phyloP scores from a whole-genome alignment of 768 basidiomycete species.

The Leccinum longicurvipes region DNA sequence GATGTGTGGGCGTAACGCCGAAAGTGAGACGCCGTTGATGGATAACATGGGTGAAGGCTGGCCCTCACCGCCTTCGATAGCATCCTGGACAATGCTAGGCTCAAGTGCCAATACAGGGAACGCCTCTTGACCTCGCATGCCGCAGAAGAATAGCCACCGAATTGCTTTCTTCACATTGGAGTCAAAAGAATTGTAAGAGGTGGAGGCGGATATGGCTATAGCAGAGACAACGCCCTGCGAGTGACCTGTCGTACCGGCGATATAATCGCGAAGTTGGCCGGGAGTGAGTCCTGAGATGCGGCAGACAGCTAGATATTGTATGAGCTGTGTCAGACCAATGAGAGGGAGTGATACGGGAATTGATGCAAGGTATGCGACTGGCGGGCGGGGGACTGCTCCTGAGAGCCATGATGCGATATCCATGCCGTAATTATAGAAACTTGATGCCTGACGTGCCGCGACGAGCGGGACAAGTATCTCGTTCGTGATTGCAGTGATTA shows the following conservation, averaged over 20 bases:
- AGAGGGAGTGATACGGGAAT: conserved; percentile 93
- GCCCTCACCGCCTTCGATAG: conserved; percentile 91
- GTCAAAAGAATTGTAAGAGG: conserved; percentile 68
- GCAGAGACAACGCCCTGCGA: conserved; percentile 97
- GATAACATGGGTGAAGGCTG: conserved; percentile 91
- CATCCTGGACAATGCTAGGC: conserved; percentile 81
- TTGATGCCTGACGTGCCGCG: conserved; percentile 47
- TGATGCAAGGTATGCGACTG: conserved; percentile 84
- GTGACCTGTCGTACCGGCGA: conserved; percentile 92
- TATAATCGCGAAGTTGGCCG: conserved; percentile 69
- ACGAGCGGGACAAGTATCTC: conserved; percentile 73
- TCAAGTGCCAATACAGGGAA: conserved; percentile 93
- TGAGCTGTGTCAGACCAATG: conserved; percentile 93
- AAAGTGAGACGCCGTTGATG: conserved; percentile 74
- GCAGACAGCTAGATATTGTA: conserved; percentile 84
- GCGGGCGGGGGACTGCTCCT: conserved; percentile 64
- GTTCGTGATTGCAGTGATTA: conserved; percentile 60
- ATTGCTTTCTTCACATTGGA: conserved; percentile 79
- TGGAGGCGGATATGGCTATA: conserved; percentile 80
- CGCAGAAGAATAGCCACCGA: conserved; percentile 90
- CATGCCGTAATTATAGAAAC: conserved; percentile 78
- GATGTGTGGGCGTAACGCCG: conserved; percentile 78
- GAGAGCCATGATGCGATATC: conserved; percentile 84
- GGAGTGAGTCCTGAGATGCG: conserved; percentile 74
- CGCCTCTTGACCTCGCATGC: conserved; percentile 87